Evolutionary conservation across 345 rosid species (phyloP).

Genomic region (Litchi chinensis): DNA sequence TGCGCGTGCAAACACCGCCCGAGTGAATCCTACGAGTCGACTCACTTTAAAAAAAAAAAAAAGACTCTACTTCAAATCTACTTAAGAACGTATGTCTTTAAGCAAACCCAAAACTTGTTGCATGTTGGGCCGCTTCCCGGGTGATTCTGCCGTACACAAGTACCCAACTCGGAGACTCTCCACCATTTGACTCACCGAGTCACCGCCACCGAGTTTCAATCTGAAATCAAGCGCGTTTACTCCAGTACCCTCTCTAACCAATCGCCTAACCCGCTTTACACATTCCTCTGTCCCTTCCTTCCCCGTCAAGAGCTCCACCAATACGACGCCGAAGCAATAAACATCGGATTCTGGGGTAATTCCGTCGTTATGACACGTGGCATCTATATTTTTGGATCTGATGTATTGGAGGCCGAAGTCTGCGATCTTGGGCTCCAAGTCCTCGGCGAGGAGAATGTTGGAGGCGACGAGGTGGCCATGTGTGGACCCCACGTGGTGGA

Average conservation of each 20-base stretch:
- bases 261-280: constrained; percentile 53
- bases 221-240: constrained; percentile 65
- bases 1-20: constrained; percentile 2
- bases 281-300: constrained; percentile 56
- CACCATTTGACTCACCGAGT: constrained; percentile 68
- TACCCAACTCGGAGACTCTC: constrained; percentile 82
- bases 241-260: constrained; percentile 70
- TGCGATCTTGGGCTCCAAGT: constrained; percentile 74
- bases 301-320: constrained; percentile 80
- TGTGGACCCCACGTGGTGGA: constrained; percentile 80
- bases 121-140: constrained; percentile 85
- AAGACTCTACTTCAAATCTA: background rate
- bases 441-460: constrained; percentile 73
- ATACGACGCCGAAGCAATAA: constrained; percentile 65
- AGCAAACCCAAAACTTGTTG: constrained; percentile 89
- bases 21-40: background rate
- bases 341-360: constrained; percentile 55
- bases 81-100: constrained; percentile 60
- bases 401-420: constrained; percentile 61
- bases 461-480: constrained; percentile 86
- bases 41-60: background rate
- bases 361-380: background rate
- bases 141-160: constrained; percentile 79
- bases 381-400: background rate
- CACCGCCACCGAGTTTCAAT: constrained; percentile 47